phyloP scores from a whole-genome alignment of 129 eudicot species.

The Pulicaria dysenterica region DNA sequence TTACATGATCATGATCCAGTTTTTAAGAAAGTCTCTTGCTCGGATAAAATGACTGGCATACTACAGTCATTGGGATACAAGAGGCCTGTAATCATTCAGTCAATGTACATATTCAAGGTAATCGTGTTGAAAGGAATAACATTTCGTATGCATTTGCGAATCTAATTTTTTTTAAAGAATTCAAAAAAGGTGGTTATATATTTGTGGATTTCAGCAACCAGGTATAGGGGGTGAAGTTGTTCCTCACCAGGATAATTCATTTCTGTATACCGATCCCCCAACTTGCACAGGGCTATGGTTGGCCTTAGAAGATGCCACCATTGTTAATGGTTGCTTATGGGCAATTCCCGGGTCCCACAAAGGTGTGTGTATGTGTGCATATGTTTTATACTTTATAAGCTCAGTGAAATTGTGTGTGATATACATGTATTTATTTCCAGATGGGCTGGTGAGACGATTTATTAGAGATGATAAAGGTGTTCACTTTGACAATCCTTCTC shows the following conservation, averaged over 20 bases:
- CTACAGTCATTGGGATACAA: conserved; percentile 72
- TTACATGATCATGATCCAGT: conserved; percentile 73
- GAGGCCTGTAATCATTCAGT: conserved; percentile 86
- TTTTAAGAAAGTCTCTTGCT: conserved; percentile 74
- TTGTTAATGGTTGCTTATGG: conserved; percentile 91
- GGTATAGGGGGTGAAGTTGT: conserved; percentile 99
- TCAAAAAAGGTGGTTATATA: not conserved
- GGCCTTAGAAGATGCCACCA: conserved; percentile 93
- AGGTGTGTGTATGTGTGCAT: conserved; percentile 33
- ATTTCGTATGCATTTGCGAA: not conserved
- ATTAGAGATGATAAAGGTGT: conserved; percentile 87
- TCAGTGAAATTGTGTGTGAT: not conserved
- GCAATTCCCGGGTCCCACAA: conserved; percentile 98
- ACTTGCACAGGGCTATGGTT: conserved; percentile 98
- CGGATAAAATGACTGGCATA: conserved; percentile 67
- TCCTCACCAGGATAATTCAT: conserved; percentile 95
- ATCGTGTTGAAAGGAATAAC: not conserved
- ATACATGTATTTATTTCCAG: conserved; percentile 35
- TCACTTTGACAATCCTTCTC: conserved; percentile 83
- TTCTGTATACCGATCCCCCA: conserved; percentile 81
- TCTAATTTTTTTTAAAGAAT: not conserved
- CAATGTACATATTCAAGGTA: conserved; percentile 99
- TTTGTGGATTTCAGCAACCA: conserved; percentile 72
- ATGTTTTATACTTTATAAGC: not conserved
- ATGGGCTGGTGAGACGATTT: conserved; percentile 86